phyloP scores from a whole-genome alignment of 164 flowering plant species.

The Aristolochia contorta region DNA sequence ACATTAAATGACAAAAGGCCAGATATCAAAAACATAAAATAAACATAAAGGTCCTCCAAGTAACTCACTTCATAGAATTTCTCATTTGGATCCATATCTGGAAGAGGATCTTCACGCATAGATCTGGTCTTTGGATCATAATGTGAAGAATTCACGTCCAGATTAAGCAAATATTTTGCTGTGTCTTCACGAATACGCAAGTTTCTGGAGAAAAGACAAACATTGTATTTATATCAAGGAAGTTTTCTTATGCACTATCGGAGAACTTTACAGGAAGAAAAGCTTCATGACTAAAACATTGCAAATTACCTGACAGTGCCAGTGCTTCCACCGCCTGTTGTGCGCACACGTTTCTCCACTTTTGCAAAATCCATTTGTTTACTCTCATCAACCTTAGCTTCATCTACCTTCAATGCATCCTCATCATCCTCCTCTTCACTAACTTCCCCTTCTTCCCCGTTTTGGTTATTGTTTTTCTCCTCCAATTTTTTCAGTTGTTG shows the following conservation, averaged over 20 bases:
- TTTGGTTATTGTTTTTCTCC: slow-evolving; percentile 53
- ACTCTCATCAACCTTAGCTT: slow-evolving; percentile 89
- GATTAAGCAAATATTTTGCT: slow-evolving; percentile 84
- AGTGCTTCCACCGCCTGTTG: slow-evolving; percentile 97
- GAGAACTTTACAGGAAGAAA: neutral
- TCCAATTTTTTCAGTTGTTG: slow-evolving; percentile 73
- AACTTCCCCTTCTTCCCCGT: slow-evolving; percentile 34
- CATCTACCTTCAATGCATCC: slow-evolving; percentile 65
- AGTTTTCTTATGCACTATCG: neutral
- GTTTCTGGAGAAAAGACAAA: slow-evolving; percentile 30
- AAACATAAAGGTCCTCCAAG: neutral
- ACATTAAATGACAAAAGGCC: too few species aligned
- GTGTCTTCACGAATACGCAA: slow-evolving; percentile 92
- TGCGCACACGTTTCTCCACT: slow-evolving; percentile 98
- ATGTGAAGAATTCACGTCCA: slow-evolving; percentile 79
- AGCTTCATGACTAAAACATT: neutral
- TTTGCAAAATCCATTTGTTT: slow-evolving; percentile 91
- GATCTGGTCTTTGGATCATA: slow-evolving; percentile 89
- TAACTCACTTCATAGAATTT: slow-evolving; percentile 57
- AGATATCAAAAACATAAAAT: neutral
- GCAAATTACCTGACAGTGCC: slow-evolving; percentile 76
- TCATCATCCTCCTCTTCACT: slow-evolving; percentile 77
- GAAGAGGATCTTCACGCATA: slow-evolving; percentile 93
- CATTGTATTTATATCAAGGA: neutral
- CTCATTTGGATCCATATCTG: slow-evolving; percentile 81